A percentile compares a stretch with the other conserved stretches of the same genome.
phyloP scores from a whole-genome alignment of 177 flowering plant genomes.

The Telopea speciosissima region DNA sequence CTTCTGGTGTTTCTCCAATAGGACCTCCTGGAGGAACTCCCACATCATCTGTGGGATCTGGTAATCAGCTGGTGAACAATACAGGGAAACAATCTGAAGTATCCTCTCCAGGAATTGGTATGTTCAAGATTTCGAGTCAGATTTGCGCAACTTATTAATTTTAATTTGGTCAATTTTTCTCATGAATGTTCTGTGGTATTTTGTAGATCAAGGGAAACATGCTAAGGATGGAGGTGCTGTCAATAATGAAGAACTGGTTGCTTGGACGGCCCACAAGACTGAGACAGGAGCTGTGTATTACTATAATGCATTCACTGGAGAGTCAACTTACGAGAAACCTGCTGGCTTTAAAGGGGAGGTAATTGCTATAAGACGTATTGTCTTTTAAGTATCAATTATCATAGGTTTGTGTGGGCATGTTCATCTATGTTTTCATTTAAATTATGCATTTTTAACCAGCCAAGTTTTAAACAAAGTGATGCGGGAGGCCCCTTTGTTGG shows the following conservation, averaged over 20 bases:
- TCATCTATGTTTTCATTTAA: not conserved
- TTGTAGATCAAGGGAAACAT: slow-evolving; percentile 41
- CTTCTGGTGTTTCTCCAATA: slow-evolving; percentile 51
- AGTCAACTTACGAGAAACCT: slow-evolving; percentile 89
- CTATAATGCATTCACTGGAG: slow-evolving; percentile 80
- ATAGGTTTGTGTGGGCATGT: not conserved
- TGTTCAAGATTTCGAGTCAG: slow-evolving; percentile 10
- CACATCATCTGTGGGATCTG: slow-evolving; percentile 24
- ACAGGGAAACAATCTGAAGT: slow-evolving; percentile 34
- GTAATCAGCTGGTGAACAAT: slow-evolving; percentile 18
- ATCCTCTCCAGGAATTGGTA: slow-evolving; percentile 62
- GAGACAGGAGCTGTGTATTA: slow-evolving; percentile 83
- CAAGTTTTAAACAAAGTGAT: not conserved
- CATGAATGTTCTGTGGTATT: slow-evolving; percentile 9
- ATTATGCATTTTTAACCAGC: not conserved
- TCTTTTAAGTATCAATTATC: not conserved
- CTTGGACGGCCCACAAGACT: slow-evolving; percentile 93
- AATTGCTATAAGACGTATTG: not conserved
- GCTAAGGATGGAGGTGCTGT: slow-evolving; percentile 22
- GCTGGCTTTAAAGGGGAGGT: slow-evolving; percentile 75
- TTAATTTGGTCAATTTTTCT: slow-evolving; percentile 3
- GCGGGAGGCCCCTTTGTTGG: too few species aligned
- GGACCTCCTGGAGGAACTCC: slow-evolving; percentile 33
- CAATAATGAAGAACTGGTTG: slow-evolving; percentile 37
- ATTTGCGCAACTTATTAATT: not conserved